Conservation (phyloP, 108 stramenopile species). For the Nitzschia sp. region DNA sequence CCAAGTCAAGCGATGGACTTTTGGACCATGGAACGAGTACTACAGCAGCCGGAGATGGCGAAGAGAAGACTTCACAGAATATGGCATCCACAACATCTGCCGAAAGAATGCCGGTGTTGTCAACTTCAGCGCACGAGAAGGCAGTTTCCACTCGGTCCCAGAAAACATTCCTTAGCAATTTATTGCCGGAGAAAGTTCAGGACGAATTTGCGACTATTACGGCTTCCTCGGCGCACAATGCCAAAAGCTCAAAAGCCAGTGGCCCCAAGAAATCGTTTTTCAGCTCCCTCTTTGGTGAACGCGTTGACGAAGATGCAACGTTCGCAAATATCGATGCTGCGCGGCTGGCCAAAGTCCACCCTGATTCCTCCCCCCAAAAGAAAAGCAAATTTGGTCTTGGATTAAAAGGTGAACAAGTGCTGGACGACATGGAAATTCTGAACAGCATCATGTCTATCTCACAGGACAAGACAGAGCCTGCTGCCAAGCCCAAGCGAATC, state of each 20-base stretch:
- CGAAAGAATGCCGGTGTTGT: neutral
- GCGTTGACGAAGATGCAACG: neutral
- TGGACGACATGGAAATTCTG: constrained; percentile 23
- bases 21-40: too few relatives aligned
- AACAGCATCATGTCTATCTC: constrained; percentile 6
- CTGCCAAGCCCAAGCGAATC: neutral
- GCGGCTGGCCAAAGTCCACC: neutral
- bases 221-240: neutral
- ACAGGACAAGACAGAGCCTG: neutral
- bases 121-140: neutral
- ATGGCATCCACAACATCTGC: neutral
- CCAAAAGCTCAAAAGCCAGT: neutral
- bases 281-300: constrained; percentile 12
- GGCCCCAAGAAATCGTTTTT: too few relatives aligned
- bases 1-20: too few relatives aligned
- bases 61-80: neutral
- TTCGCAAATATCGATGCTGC: neutral
- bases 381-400: neutral
- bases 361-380: neutral
- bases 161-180: neutral
- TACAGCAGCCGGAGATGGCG: neutral
- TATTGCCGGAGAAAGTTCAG: neutral
- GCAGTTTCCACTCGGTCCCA: neutral
- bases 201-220: neutral
- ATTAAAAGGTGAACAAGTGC: constrained; percentile 10